Evolutionary conservation across 148 eudicot species (phyloP).

Genomic region (Vaccinium vitisidaea): DNA sequence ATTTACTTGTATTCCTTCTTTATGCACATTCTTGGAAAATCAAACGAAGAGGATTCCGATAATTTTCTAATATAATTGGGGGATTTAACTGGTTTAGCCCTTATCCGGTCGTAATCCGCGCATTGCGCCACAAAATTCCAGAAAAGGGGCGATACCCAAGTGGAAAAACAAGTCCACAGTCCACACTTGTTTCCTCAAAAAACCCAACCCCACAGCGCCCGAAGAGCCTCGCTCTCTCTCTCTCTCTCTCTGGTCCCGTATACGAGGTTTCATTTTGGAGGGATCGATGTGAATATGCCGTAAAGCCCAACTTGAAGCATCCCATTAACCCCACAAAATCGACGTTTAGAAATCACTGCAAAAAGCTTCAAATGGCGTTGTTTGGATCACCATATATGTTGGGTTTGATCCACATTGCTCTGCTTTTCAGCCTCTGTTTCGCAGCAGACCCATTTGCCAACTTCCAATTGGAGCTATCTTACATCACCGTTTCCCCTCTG

Average conservation of each 20-base stretch:
- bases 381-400: slow-evolving; percentile 1
- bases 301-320: not conserved
- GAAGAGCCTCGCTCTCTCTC: slow-evolving; percentile 5
- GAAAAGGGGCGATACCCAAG: not conserved
- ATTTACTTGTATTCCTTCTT: too few species aligned
- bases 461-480: slow-evolving; percentile 37
- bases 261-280: too few species aligned
- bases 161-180: not conserved
- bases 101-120: slow-evolving; percentile 25
- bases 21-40: not conserved
- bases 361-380: slow-evolving; percentile 11
- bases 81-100: slow-evolving; percentile 1
- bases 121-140: slow-evolving; percentile 15
- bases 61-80: too few species aligned
- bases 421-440: slow-evolving; percentile 34
- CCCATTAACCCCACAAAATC: not conserved
- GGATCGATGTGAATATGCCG: slow-evolving; percentile 2
- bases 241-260: not conserved
- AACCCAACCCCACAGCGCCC: not conserved
- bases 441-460: slow-evolving; percentile 45
- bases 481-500: slow-evolving; percentile 54
- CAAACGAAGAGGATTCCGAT: not conserved
- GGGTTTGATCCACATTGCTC: slow-evolving; percentile 25
- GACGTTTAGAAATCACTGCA: not conserved
- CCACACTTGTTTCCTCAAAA: not conserved